Conservation (phyloP, 2,329 filamentous ascomycete genomes). For the Leptographium radiaticola region DNA sequence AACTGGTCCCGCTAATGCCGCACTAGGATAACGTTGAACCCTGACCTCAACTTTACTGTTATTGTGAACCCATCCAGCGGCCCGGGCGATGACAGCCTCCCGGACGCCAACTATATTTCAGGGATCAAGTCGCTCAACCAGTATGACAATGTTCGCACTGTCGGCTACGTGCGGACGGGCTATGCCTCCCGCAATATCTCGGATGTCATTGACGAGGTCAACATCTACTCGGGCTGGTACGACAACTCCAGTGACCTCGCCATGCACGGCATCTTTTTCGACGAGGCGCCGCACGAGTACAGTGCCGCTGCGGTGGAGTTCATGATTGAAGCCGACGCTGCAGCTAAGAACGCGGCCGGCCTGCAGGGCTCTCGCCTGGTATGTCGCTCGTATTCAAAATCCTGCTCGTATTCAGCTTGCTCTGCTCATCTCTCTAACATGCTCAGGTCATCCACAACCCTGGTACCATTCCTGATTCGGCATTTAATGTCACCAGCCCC, state of each 20-base stretch:
- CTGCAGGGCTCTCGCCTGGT: background rate
- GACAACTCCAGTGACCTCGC: background rate
- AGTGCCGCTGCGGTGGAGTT: background rate
- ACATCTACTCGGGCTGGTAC: slow-evolving; percentile 1
- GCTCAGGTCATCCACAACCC: slow-evolving; percentile 4
- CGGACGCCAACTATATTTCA: background rate
- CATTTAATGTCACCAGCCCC: background rate
- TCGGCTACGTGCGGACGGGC: slow-evolving; percentile 5
- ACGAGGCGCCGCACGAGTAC: slow-evolving; percentile 4
- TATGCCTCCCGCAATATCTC: slow-evolving; percentile 2
- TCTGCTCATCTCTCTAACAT: background rate
- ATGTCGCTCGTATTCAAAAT: background rate
- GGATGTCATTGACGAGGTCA: slow-evolving; percentile 2
- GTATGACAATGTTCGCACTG: background rate
- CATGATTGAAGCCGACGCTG: background rate
- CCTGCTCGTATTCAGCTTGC: background rate
- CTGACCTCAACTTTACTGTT: slow-evolving; percentile 6
- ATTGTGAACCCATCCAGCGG: slow-evolving; percentile 9
- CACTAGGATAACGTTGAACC: background rate
- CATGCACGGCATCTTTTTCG: slow-evolving; percentile 6
- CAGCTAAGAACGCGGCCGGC: background rate
- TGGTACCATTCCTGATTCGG: background rate
- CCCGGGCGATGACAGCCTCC: background rate
- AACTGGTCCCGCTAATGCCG: background rate
- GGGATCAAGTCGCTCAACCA: background rate